Evolutionary conservation across 768 basidiomycete genomes (phyloP), one percentile per base, ranked within the genome.

Genomic region (Suillus sp.): DNA sequence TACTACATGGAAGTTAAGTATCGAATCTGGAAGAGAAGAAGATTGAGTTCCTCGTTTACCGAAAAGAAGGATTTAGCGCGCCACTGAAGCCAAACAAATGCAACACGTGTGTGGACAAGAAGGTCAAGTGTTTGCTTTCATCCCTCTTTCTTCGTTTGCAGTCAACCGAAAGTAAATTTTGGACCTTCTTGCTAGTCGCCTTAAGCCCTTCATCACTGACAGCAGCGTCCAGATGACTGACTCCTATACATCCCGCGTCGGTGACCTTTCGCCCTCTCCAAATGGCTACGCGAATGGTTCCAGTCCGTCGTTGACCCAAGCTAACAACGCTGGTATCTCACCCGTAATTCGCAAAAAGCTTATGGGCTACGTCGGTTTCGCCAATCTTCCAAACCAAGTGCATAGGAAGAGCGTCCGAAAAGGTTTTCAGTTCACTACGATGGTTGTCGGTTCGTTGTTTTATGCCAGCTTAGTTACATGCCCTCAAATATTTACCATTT

Each of bases 301-400:
- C 55, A 86, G 79, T 65, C 85, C 90, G 50, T 89, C 90, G 25
- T 76, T 89, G 47, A 79, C 76, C 60, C 75, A 69, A 62, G 74
- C 77, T 32, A 71, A 72, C 67, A 68, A 71, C 2, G 51, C 71
- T 18, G 75, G 71, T 22, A 30, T 74, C 42, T 67, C 79, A 59
- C 73, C 78, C 63, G 78, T 83, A 70, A 83, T 84, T 67, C 90
- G 92, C 79, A 95, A 95, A 88, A 95, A 95, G 80, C 83, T 96
- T 71, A 93, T 91, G 86, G 93, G 94, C 71, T 96, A 94, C 75
- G 94, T 96, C 64, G 94, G 94, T 59, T 96, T 99, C 74, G 94
- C 96, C 74, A 99, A 97, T 78, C 85, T 99, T 58, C 97, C 97
- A 57, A 99, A 99, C 85, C 97, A 99, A 78, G 96, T 99, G 51